Percentiles rank a stretch among this genome's conserved stretches.
These are phyloP conservation scores for Pezicula radicicola DNA, from an alignment of 2,329 filamentous ascomycete species.

Conservation along the genomic window DNA sequence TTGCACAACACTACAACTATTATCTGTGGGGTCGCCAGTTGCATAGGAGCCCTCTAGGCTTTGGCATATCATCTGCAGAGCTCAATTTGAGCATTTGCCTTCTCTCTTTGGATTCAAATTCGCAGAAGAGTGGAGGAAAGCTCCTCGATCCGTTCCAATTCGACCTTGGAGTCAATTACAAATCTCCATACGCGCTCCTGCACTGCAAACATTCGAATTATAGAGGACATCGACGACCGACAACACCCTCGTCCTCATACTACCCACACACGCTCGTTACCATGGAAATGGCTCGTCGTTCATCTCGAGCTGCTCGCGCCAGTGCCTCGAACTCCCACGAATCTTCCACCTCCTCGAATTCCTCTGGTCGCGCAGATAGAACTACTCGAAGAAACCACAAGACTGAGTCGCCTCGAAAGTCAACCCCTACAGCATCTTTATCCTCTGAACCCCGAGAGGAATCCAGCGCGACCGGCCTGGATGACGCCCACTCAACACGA, in stretches of 20 bases:
- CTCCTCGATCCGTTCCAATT: conserved; percentile 9
- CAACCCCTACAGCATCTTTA: conserved; percentile 68
- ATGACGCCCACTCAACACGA: conserved; percentile 69
- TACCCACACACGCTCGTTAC: conserved; percentile 18
- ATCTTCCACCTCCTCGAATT: conserved; percentile 74
- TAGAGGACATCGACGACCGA: background rate
- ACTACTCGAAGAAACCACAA: conserved; percentile 71
- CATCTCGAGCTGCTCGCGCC: conserved; percentile 86
- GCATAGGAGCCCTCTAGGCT: conserved; percentile 12
- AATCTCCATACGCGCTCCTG: conserved; percentile 9
- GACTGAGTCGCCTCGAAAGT: conserved; percentile 70
- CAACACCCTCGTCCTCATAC: background rate
- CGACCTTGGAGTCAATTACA: conserved; percentile 11
- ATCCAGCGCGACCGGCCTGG: conserved; percentile 41
- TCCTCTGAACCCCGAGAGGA: conserved; percentile 70
- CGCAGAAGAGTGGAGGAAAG: conserved; percentile 7
- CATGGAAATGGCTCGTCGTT: conserved; percentile 68
- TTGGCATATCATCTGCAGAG: conserved; percentile 7
- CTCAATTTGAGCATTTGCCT: conserved; percentile 10
- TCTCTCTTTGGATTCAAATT: conserved; percentile 2
- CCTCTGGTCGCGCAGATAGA: conserved; percentile 73
- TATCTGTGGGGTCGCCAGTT: conserved; percentile 12
- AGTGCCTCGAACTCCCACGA: conserved; percentile 74
- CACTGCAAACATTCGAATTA: background rate
- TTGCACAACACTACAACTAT: conserved; percentile 7